phyloP scores from a whole-genome alignment of 495 filamentous ascomycete genomes.

The Annulohypoxylon stygium region DNA sequence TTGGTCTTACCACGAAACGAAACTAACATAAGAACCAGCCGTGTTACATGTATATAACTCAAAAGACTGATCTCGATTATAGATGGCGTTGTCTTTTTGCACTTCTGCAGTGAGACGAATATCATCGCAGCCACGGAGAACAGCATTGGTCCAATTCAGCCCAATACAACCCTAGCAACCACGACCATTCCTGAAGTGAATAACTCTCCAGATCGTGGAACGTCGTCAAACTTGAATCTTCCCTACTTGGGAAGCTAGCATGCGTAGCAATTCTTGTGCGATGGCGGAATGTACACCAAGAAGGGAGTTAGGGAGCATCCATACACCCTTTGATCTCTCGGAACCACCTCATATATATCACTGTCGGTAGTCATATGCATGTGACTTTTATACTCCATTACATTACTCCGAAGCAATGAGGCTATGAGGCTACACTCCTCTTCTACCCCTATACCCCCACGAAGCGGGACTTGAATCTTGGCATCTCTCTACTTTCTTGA shows the following conservation, averaged over 20 bases:
- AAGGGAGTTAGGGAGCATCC: not conserved
- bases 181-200: conserved; percentile 6
- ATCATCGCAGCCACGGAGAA: not conserved
- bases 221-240: not conserved
- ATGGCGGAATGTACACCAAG: not conserved
- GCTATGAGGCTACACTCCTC: conserved; percentile 1
- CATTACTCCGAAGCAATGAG: not conserved
- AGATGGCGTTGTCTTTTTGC: not conserved
- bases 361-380: conserved; percentile 7
- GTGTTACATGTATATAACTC: not conserved
- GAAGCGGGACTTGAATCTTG: not conserved
- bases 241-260: not conserved
- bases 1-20: not conserved
- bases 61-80: not conserved
- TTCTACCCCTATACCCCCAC: not conserved
- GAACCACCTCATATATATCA: not conserved
- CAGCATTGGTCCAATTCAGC: not conserved
- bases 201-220: not conserved
- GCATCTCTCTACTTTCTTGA: not conserved
- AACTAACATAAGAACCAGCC: not conserved
- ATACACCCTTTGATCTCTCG: not conserved
- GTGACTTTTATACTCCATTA: not conserved
- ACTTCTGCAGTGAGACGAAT: not conserved
- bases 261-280: not conserved
- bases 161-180: not conserved